Conservation (phyloP, 768 basidiomycete genomes). For the Leccinellum luteum region DNA sequence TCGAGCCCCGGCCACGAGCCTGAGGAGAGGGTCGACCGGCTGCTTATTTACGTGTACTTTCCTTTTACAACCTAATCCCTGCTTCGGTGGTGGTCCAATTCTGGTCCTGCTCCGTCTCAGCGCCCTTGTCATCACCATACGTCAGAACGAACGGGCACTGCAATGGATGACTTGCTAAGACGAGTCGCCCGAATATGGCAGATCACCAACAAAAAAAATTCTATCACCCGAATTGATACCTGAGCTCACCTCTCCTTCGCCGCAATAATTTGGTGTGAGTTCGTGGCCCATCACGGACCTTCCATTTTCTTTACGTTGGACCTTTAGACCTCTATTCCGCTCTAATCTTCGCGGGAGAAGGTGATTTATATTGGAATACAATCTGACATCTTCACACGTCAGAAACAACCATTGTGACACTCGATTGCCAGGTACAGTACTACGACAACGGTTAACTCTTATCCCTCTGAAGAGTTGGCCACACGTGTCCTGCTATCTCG, state of each 20-base stretch:
- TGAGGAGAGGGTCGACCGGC: neutral
- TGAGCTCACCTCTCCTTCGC: neutral
- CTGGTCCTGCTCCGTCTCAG: neutral
- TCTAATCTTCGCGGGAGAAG: constrained; percentile 31
- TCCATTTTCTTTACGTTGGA: neutral
- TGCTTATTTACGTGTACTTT: constrained; percentile 2
- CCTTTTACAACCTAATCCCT: neutral
- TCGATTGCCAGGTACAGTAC: constrained; percentile 8
- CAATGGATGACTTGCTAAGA: neutral
- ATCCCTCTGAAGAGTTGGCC: neutral
- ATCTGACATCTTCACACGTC: constrained; percentile 21
- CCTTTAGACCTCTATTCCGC: neutral
- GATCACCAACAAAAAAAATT: neutral
- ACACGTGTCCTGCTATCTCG: constrained; percentile 12
- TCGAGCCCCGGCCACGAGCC: constrained; percentile 7
- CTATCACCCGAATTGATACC: neutral
- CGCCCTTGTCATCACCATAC: neutral
- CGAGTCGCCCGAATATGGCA: neutral
- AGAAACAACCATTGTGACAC: neutral
- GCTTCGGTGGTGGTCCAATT: neutral
- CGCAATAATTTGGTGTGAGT: neutral
- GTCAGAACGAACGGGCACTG: neutral
- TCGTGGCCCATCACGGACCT: neutral
- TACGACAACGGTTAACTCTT: constrained; percentile 10
- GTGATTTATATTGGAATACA: neutral